These are phyloP conservation scores for Rubus parviflorus DNA, from an alignment of 306 rosid species.

Conservation along the genomic window DNA sequence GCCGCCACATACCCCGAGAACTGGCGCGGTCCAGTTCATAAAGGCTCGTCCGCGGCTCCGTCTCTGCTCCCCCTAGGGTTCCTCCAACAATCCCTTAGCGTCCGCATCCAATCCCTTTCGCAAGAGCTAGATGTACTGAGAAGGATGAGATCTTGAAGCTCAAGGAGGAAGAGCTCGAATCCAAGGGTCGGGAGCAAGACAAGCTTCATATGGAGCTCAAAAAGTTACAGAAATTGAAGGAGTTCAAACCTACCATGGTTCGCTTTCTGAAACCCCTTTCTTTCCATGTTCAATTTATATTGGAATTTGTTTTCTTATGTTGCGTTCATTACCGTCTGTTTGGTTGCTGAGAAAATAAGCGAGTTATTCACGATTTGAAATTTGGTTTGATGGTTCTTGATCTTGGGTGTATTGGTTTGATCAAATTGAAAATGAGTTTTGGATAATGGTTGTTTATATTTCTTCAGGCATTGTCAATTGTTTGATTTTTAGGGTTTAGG, in stretches of 20 bases:
- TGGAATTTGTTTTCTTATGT: background rate
- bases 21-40: conserved; percentile 61
- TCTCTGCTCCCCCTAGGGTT: conserved; percentile 43
- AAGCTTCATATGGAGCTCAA: conserved; percentile 77
- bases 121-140: conserved; percentile 40
- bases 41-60: conserved; percentile 9
- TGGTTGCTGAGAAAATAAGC: background rate
- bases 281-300: background rate
- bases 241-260: conserved; percentile 88
- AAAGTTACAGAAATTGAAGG: conserved; percentile 79
- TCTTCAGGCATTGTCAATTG: conserved; percentile 46
- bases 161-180: conserved; percentile 71
- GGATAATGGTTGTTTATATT: background rate
- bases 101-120: conserved; percentile 37
- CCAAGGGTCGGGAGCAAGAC: conserved; percentile 55
- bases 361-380: background rate
- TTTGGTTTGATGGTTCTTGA: too few relatives aligned
- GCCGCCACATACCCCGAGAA: conserved; percentile 86
- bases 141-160: conserved; percentile 69
- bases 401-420: background rate
- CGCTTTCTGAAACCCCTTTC: background rate
- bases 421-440: background rate
- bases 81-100: conserved; percentile 31
- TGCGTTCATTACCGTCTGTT: background rate
- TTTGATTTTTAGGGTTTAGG: background rate